Conservation (phyloP, 805 yeast species). For the Kodamaea hsintzibuensis region DNA sequence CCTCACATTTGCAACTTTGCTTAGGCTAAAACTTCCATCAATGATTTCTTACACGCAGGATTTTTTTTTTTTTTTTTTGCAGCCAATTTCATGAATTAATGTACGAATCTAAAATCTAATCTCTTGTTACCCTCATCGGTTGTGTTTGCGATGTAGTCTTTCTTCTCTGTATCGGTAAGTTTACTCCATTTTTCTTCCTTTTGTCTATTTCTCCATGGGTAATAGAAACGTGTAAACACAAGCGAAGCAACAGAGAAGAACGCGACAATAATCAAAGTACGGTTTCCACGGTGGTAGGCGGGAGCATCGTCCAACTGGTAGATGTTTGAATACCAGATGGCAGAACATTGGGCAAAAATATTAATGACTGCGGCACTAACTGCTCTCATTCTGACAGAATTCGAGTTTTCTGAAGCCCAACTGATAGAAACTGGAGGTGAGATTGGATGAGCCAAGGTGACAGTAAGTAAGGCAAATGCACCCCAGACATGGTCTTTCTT, state of each 20-base stretch:
- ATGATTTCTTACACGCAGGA: not conserved
- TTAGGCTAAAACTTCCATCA: too few species aligned
- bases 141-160: conserved; percentile 45
- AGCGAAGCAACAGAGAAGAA: conserved; percentile 32
- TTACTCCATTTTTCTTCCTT: conserved; percentile 53
- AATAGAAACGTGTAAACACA: conserved; percentile 39
- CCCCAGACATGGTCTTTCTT: conserved; percentile 42
- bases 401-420: conserved; percentile 65
- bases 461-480: conserved; percentile 39
- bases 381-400: conserved; percentile 61
- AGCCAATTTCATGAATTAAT: conserved; percentile 14
- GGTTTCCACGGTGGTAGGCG: conserved; percentile 59
- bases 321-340: conserved; percentile 54
- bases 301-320: conserved; percentile 63
- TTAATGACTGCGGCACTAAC: conserved; percentile 67
- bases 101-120: conserved; percentile 47
- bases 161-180: conserved; percentile 51
- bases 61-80: not conserved
- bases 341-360: conserved; percentile 61
- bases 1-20: too few species aligned
- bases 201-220: conserved; percentile 42
- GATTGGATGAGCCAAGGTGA: conserved; percentile 50
- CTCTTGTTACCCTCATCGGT: conserved; percentile 59
- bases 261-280: conserved; percentile 38
- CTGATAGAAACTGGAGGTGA: conserved; percentile 57